These are phyloP conservation scores for Penicillium taxi DNA, from an alignment of 495 filamentous ascomycete genomes.

Conservation along the genomic window DNA sequence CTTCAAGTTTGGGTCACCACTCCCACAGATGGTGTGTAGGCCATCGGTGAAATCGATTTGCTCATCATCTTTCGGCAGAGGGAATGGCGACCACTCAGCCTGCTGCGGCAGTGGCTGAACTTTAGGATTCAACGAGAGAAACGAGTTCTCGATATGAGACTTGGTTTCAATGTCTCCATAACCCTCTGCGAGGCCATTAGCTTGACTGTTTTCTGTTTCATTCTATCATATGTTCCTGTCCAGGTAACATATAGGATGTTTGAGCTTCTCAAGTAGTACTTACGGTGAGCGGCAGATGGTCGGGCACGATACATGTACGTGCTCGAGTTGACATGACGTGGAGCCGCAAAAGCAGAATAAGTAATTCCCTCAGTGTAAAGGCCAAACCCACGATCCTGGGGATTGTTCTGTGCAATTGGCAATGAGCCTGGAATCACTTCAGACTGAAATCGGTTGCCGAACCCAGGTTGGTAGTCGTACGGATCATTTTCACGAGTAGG, in stretches of 20 bases:
- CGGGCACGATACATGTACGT: constrained; percentile 36
- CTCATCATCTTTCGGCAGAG: constrained; percentile 25
- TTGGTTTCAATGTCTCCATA: too few species aligned
- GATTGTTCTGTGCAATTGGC: constrained; percentile 36
- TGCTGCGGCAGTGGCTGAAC: constrained; percentile 30
- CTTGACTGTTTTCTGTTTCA: too few species aligned
- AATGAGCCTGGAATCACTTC: constrained; percentile 37
- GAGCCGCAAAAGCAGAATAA: constrained; percentile 44
- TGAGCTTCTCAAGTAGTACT: constrained; percentile 8
- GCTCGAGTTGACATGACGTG: constrained; percentile 31
- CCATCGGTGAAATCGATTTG: constrained; percentile 35
- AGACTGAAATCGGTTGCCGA: constrained; percentile 33
- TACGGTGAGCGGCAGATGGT: constrained; percentile 36
- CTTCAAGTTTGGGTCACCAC: constrained; percentile 16
- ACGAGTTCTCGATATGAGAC: constrained; percentile 34
- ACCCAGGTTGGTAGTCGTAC: constrained; percentile 34
- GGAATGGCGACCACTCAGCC: constrained; percentile 37
- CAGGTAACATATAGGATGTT: too few species aligned
- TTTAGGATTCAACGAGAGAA: constrained; percentile 33
- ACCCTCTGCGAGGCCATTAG: too few species aligned
- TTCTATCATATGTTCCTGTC: too few species aligned
- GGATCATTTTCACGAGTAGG: constrained; percentile 38
- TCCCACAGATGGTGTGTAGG: constrained; percentile 33
- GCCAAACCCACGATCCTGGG: constrained; percentile 31
- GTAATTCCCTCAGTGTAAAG: constrained; percentile 56